phyloP scores from a whole-genome alignment of 306 rosid genomes.

The Acacia crassicarpa region DNA sequence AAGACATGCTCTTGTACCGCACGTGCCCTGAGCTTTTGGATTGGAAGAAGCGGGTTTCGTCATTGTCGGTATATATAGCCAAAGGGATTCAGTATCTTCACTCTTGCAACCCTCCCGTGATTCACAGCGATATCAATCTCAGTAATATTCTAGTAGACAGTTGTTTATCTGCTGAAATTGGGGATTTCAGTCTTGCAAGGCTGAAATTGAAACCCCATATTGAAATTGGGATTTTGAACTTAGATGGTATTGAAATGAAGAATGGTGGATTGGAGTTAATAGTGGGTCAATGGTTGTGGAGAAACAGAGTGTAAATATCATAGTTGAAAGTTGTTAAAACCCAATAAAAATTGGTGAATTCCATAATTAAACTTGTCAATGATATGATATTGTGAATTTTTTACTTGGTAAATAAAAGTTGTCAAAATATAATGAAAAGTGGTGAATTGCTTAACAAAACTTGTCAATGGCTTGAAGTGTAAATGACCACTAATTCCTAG shows the following conservation, averaged over 20 bases:
- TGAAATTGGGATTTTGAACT: constrained; percentile 31
- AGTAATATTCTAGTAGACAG: constrained; percentile 62
- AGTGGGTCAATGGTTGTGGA: background rate
- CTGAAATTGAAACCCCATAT: constrained; percentile 34
- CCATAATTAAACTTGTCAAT: no score
- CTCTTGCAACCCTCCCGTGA: constrained; percentile 63
- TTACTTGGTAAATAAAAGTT: no score
- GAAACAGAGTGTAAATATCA: no score
- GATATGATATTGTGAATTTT: no score
- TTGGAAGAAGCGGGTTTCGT: constrained; percentile 63
- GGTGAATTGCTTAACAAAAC: no score
- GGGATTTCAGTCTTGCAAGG: constrained; percentile 84
- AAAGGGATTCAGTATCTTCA: constrained; percentile 71
- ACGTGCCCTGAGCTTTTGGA: constrained; percentile 65
- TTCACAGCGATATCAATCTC: constrained; percentile 37
- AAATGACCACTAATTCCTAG: no score
- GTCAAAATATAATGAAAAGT: no score
- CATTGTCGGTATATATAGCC: constrained; percentile 49
- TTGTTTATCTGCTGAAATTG: constrained; percentile 66
- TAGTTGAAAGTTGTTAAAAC: no score
- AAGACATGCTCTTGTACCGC: constrained; percentile 71
- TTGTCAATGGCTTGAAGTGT: no score
- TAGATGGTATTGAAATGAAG: constrained; percentile 22
- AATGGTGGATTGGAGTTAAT: background rate
- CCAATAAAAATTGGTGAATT: no score